Evolutionary conservation across 1,284 basidiomycete genomes (phyloP).

Genomic region (Xerocomus nothofagi): DNA sequence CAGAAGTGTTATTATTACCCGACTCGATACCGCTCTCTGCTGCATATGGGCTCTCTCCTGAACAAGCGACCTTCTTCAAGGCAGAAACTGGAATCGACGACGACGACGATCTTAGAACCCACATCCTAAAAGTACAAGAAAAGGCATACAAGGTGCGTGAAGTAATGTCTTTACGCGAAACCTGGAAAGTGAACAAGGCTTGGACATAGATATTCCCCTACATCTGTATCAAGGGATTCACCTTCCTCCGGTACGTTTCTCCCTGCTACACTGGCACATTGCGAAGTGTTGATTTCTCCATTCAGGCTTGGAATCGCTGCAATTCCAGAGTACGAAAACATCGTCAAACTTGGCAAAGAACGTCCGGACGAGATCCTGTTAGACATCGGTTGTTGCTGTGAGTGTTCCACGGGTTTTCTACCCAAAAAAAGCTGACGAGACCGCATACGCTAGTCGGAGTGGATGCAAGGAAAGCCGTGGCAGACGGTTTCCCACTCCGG

Average conservation of each 20-base stretch:
- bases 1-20: neutral
- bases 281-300: neutral
- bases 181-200: neutral
- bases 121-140: slow-evolving; percentile 22
- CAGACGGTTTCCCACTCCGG: slow-evolving; percentile 27
- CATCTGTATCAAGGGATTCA: slow-evolving; percentile 16
- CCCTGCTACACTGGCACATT: accelerated
- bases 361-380: slow-evolving; percentile 22
- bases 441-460: slow-evolving; percentile 20
- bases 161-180: too few species aligned
- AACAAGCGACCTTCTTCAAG: slow-evolving; percentile 29
- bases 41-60: slow-evolving; percentile 17
- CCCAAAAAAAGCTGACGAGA: neutral
- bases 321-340: slow-evolving; percentile 14
- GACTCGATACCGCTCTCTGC: neutral
- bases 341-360: slow-evolving; percentile 24
- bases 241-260: slow-evolving; percentile 19
- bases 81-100: slow-evolving; percentile 19
- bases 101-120: slow-evolving; percentile 17
- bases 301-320: slow-evolving; percentile 17
- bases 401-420: neutral
- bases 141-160: slow-evolving; percentile 20
- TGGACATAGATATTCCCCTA: slow-evolving; percentile 22
- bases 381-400: slow-evolving; percentile 31
- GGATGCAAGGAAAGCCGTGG: slow-evolving; percentile 25